These are phyloP conservation scores for Debaryomyces sp. DNA, from an alignment of 1,139 yeast species.

Conservation along the genomic window DNA sequence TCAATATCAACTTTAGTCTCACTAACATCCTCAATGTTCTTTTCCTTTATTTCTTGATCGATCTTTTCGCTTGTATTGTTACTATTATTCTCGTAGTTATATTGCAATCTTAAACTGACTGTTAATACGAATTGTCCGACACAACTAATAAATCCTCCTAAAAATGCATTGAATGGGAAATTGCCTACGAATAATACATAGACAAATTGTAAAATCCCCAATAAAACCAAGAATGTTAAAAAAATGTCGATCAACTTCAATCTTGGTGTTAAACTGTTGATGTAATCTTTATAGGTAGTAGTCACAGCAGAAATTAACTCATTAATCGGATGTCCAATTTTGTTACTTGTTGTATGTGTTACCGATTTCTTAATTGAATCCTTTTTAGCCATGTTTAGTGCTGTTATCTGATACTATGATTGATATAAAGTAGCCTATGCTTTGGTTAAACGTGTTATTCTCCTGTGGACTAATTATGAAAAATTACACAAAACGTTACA, in stretches of 20 bases:
- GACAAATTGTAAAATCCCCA: conserved; percentile 78
- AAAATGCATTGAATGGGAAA: conserved; percentile 95
- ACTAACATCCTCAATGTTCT: conserved; percentile 9
- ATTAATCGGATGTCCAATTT: conserved; percentile 19
- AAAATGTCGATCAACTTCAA: conserved; percentile 76
- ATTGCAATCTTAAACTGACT: conserved; percentile 77
- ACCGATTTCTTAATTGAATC: conserved; percentile 33
- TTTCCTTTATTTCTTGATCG: conserved; percentile 1
- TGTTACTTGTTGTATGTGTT: conserved; percentile 10
- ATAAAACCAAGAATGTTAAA: conserved; percentile 67
- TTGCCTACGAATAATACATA: conserved; percentile 80
- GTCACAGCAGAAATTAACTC: conserved; percentile 54
- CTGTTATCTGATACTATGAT: neutral
- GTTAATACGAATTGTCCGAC: conserved; percentile 95
- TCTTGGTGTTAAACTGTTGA: conserved; percentile 43
- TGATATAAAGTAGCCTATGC: neutral
- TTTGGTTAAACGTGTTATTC: conserved; percentile 13
- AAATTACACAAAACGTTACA: conserved; percentile 5
- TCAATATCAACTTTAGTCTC: conserved; percentile 12
- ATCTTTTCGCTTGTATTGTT: conserved; percentile 8
- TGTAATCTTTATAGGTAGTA: conserved; percentile 52
- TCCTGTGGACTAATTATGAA: conserved; percentile 9
- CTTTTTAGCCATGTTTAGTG: conserved; percentile 40
- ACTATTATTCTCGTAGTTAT: conserved; percentile 21
- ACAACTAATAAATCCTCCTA: conserved; percentile 89